Evolutionary conservation across 164 flowering plant genomes (phyloP), one percentile per base, ranked within the genome.

Genomic region (Euptelea pleiosperma): DNA sequence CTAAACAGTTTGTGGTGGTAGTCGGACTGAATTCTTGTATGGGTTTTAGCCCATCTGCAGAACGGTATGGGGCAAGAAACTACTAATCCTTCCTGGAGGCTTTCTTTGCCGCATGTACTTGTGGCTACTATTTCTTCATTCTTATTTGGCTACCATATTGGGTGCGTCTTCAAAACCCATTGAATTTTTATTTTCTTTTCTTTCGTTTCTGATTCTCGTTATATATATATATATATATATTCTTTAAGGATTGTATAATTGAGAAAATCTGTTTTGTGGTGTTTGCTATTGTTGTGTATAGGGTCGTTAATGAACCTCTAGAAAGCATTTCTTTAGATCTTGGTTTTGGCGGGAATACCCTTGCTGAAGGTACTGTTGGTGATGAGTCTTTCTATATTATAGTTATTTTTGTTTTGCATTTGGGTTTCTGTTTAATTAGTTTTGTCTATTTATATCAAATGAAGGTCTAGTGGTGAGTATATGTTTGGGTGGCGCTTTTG

Each of bases 381-480:
- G 1, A n/a, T 2, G 30, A 6, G 15, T 48, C 22, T 2, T 30
- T n/a, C 36, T 35, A 43, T 44, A 16, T 14, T 16, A 14, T 34
- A 1, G 16, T 55, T 37, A 22, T 35, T 29, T 53, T 15, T 33
- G 30, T 39, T 63, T 24, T 51, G 43, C 34, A 3, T 30, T 7
- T 30, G 18, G 25, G 47, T 30, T 39, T 21, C 16, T 4, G 12
- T 59, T 66, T 34, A 19, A 30, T 42, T 9, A 18, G 29, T 24
- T 40, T 42, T 54, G 8, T 48, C 8, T 48, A 0, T 18, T 37
- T 42, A 31, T 73, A 33, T n/a, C 3, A 37, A 66, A 43, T 74
- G 68, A 55, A 91, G 99, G 99, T 65, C 73, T 94, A 69, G 99
- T 94, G 36, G 99, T 94, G 30, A 94, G 99, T 73, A 89, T 75